phyloP scores from a whole-genome alignment of 228 moss, liverwort and hornwort genomes.

The Sphagnum magellanicum region DNA sequence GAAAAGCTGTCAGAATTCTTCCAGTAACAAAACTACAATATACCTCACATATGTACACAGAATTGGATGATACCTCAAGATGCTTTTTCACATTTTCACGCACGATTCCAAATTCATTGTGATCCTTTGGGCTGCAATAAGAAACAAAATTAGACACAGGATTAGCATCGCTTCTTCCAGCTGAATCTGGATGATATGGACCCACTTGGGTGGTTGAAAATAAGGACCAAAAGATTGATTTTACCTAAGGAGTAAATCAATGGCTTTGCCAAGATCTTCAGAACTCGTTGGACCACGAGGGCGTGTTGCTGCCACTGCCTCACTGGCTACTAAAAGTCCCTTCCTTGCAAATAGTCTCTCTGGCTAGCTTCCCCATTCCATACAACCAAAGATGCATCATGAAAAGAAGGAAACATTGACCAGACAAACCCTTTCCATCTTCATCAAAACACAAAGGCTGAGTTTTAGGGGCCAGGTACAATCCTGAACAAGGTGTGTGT shows the following conservation, averaged over 20 bases:
- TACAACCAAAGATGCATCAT: neutral
- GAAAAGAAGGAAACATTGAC: too few relatives aligned
- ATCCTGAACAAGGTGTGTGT: neutral
- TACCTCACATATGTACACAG: neutral
- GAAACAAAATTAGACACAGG: conserved; percentile 1
- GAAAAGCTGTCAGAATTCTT: neutral
- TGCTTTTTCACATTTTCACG: conserved; percentile 72
- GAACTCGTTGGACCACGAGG: conserved; percentile 61
- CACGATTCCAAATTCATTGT: conserved; percentile 91
- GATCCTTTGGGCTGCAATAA: conserved; percentile 77
- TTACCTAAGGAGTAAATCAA: conserved; percentile 85
- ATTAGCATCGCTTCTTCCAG: neutral
- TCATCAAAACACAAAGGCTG: too few relatives aligned
- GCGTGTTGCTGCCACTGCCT: conserved; percentile 97
- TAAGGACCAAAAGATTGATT: neutral
- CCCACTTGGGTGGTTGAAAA: neutral
- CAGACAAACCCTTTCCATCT: too few relatives aligned
- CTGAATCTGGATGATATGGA: neutral
- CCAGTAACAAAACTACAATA: neutral
- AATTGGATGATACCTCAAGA: conserved; percentile 55
- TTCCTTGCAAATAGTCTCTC: conserved; percentile 88
- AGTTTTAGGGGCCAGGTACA: too few relatives aligned
- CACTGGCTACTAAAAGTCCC: conserved; percentile 83
- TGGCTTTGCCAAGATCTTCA: conserved; percentile 53
- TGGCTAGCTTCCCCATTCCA: conserved; percentile 45